These are phyloP conservation scores for Aspergillus affinis DNA, from an alignment of 495 filamentous ascomycete species.

Conservation along the genomic window DNA sequence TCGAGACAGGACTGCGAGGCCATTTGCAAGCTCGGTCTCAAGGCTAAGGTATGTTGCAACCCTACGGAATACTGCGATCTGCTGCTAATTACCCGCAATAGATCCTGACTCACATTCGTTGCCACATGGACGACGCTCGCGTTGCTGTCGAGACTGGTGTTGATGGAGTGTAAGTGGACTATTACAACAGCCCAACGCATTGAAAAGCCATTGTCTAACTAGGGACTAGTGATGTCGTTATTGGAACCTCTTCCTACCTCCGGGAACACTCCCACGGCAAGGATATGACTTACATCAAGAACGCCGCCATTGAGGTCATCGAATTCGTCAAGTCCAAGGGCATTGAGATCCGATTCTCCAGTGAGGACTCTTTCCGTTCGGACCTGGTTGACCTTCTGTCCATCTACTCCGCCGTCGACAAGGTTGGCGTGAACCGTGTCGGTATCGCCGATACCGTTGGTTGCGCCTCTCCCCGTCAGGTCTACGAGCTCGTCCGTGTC, in stretches of 20 bases:
- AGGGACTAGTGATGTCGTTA: constrained; percentile 74
- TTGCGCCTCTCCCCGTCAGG: constrained; percentile 72
- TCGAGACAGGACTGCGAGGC: constrained; percentile 77
- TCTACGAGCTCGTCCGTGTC: constrained; percentile 81
- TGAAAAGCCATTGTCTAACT: constrained; percentile 8
- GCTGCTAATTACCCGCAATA: constrained; percentile 33
- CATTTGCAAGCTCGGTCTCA: constrained; percentile 90
- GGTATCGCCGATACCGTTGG: constrained; percentile 86
- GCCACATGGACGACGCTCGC: constrained; percentile 89
- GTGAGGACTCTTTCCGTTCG: constrained; percentile 80
- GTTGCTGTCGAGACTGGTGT: constrained; percentile 86
- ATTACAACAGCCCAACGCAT: background rate
- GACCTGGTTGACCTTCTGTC: constrained; percentile 76
- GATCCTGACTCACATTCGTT: constrained; percentile 82
- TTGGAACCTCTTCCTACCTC: constrained; percentile 88
- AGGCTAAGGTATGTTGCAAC: constrained; percentile 60
- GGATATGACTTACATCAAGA: constrained; percentile 88
- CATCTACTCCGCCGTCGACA: constrained; percentile 76
- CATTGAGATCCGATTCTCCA: constrained; percentile 78
- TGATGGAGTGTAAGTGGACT: constrained; percentile 57
- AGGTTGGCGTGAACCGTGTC: constrained; percentile 78
- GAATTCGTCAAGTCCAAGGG: constrained; percentile 88
- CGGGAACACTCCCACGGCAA: constrained; percentile 93
- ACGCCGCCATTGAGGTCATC: constrained; percentile 91
- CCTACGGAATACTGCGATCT: background rate